These are phyloP conservation scores for Nannochloropsis granulata DNA, from an alignment of 108 stramenopile genomes.

Conservation along the genomic window DNA sequence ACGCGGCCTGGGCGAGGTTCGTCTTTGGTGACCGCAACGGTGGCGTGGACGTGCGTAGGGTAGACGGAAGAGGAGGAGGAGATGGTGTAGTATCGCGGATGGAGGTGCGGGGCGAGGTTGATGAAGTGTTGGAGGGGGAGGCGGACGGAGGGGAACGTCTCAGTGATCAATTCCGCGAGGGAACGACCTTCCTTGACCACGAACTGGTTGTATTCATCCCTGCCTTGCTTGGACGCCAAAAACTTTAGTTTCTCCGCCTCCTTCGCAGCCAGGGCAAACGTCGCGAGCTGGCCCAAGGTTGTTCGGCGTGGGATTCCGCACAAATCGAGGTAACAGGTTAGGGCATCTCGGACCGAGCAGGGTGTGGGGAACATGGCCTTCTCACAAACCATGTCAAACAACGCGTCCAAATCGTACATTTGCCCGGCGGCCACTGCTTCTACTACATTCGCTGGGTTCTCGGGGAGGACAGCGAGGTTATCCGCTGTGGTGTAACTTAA, in stretches of 20 bases:
- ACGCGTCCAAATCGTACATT: slow-evolving; percentile 28
- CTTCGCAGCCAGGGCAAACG: slow-evolving; percentile 53
- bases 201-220: slow-evolving; percentile 19
- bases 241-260: slow-evolving; percentile 56
- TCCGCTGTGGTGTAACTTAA: slow-evolving; percentile 79
- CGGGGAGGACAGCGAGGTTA: slow-evolving; percentile 78
- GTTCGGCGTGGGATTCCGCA: slow-evolving; percentile 61
- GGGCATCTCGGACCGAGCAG: slow-evolving; percentile 65
- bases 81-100: slow-evolving; percentile 94
- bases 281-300: slow-evolving; percentile 64
- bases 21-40: slow-evolving; percentile 54
- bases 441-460: slow-evolving; percentile 45
- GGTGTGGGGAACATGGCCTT: slow-evolving; percentile 78
- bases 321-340: slow-evolving; percentile 73
- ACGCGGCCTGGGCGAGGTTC: slow-evolving; percentile 42
- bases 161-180: slow-evolving; percentile 20
- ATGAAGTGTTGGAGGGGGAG: slow-evolving; percentile 75
- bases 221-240: slow-evolving; percentile 55
- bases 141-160: slow-evolving; percentile 53
- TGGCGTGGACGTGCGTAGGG: slow-evolving; percentile 70
- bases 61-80: slow-evolving; percentile 65
- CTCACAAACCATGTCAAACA: slow-evolving; percentile 34
- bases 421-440: slow-evolving; percentile 49
- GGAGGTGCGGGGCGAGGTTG: slow-evolving; percentile 56
- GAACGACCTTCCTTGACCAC: slow-evolving; percentile 24